phyloP scores from a whole-genome alignment of 2,329 filamentous ascomycete species.

The Colletotrichum sp. region DNA sequence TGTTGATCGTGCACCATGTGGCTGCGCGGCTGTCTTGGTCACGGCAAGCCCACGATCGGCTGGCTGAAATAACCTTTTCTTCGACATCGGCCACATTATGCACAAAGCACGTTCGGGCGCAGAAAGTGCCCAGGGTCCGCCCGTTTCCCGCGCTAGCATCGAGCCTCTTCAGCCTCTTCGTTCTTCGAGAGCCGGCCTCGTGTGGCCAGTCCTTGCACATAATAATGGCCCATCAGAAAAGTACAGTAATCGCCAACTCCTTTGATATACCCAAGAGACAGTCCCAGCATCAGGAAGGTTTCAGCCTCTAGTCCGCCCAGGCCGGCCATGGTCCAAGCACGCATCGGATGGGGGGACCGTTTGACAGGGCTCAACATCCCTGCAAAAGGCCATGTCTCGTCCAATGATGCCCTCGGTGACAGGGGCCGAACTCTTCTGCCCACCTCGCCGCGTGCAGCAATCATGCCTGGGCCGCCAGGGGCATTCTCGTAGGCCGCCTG shows the following conservation, averaged over 20 bases:
- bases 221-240: not conserved
- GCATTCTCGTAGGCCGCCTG: not conserved
- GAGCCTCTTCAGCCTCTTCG: not conserved
- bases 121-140: not conserved
- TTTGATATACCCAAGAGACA: not conserved
- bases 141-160: not conserved
- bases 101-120: not conserved
- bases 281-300: constrained; percentile 16
- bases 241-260: not conserved
- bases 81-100: not conserved
- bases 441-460: not conserved
- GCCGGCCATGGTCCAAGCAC: constrained; percentile 12
- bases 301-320: constrained; percentile 3
- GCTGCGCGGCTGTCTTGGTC: not conserved
- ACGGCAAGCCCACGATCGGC: not conserved
- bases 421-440: not conserved
- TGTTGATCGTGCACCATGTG: not conserved
- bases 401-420: not conserved
- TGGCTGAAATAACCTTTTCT: not conserved
- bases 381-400: not conserved
- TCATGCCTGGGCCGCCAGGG: not conserved
- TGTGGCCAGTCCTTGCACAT: not conserved
- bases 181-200: not conserved
- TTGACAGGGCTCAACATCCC: constrained; percentile 7
- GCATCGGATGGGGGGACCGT: not conserved